Percentiles rank a stretch among this genome's conserved stretches.
Evolutionary conservation across 768 basidiomycete genomes (phyloP).

Genomic region (Hirschioporus abietinus): DNA sequence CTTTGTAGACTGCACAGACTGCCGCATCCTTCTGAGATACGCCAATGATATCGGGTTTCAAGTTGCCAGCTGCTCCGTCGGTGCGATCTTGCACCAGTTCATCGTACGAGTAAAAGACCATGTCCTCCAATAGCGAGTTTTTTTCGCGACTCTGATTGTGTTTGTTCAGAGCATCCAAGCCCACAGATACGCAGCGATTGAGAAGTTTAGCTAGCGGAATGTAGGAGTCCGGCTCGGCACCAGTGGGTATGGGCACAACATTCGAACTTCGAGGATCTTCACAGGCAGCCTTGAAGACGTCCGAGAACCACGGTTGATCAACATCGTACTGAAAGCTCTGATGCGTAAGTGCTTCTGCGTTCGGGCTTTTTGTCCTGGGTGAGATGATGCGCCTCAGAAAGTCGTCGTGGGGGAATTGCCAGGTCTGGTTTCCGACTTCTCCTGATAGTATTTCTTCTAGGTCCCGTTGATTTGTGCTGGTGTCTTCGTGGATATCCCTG

Average conservation of each 20-base stretch:
- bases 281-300: not conserved
- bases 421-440: not conserved
- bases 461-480: not conserved
- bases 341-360: not conserved
- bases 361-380: not conserved
- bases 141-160: not conserved
- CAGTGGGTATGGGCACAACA: not conserved
- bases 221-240: not conserved
- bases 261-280: not conserved
- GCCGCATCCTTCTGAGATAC: not conserved
- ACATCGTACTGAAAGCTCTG: not conserved
- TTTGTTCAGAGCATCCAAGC: not conserved
- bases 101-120: not conserved
- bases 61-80: not conserved
- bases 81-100: not conserved
- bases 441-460: not conserved
- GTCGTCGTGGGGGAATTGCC: not conserved
- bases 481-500: no score
- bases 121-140: not conserved
- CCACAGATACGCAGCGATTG: not conserved
- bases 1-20: not conserved
- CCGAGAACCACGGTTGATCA: not conserved
- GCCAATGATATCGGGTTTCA: not conserved
- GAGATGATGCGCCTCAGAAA: not conserved
- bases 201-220: not conserved